A percentile compares a stretch with the other conserved stretches of the same genome.
phyloP scores from a whole-genome alignment of 2,329 filamentous ascomycete species.

The Diaporthe helianthi region DNA sequence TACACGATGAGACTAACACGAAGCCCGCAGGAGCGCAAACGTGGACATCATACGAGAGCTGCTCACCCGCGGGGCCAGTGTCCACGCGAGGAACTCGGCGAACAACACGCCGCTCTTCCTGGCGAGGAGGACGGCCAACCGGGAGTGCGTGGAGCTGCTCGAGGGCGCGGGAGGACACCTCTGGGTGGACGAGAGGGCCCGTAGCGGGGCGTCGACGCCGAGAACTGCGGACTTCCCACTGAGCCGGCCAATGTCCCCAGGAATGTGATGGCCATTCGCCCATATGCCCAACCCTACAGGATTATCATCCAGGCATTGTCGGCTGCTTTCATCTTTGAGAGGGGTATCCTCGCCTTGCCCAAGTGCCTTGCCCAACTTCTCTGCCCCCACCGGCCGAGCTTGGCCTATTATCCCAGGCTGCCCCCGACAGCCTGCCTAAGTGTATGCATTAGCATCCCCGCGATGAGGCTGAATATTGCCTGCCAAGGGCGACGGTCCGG shows the following conservation, averaged over 20 bases:
- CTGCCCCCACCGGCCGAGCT: not conserved
- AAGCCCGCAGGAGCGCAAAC: conserved; percentile 49
- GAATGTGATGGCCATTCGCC: conserved; percentile 10
- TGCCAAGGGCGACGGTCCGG: not conserved
- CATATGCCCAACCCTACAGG: not conserved
- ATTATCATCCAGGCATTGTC: not conserved
- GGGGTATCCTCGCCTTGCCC: not conserved
- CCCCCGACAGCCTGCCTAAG: not conserved
- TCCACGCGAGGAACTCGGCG: conserved; percentile 69
- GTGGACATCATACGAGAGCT: conserved; percentile 63
- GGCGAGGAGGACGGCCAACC: conserved; percentile 63
- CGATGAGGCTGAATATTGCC: not conserved
- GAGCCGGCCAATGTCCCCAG: conserved; percentile 33
- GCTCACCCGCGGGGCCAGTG: conserved; percentile 67
- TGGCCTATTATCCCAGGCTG: too few relatives aligned
- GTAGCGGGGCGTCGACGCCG: conserved; percentile 31
- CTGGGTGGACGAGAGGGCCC: conserved; percentile 56
- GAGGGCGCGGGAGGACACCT: conserved; percentile 66
- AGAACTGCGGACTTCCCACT: conserved; percentile 20
- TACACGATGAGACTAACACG: not conserved
- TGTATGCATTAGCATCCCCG: not conserved
- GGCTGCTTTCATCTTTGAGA: not conserved
- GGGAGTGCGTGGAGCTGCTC: conserved; percentile 60
- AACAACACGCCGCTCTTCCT: conserved; percentile 72
- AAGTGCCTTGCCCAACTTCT: not conserved